Percentiles rank a stretch among this genome's conserved stretches.
These are phyloP conservation scores for Phyllosticta capitalensis DNA, from an alignment of 2,329 filamentous ascomycete species.

Conservation along the genomic window DNA sequence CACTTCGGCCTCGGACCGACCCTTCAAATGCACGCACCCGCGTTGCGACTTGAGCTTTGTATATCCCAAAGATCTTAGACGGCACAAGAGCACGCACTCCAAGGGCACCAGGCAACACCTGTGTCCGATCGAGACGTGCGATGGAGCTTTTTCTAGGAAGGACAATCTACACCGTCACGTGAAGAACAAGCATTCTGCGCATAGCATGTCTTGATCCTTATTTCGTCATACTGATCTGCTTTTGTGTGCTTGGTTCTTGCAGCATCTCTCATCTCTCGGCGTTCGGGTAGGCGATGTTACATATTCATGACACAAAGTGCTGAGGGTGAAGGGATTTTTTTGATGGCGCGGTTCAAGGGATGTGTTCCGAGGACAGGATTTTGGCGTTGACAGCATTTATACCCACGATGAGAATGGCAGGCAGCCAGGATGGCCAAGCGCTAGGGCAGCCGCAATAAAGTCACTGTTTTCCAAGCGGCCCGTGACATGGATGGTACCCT, in stretches of 20 bases:
- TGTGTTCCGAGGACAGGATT: background rate
- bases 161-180: constrained; percentile 5
- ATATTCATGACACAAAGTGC: background rate
- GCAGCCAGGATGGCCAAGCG: background rate
- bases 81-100: background rate
- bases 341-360: background rate
- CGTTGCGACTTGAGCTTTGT: background rate
- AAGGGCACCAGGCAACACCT: background rate
- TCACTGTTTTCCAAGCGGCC: background rate
- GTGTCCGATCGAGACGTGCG: background rate
- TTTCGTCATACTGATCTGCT: background rate
- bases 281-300: background rate
- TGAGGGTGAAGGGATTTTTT: background rate
- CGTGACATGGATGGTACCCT: background rate
- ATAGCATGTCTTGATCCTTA: background rate
- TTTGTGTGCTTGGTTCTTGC: background rate
- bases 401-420: background rate
- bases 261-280: background rate
- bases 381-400: background rate
- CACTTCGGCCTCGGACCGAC: background rate
- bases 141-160: background rate
- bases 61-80: constrained; percentile 5
- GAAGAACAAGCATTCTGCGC: background rate
- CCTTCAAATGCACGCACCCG: background rate
- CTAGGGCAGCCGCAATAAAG: background rate